Conservation (phyloP, 176 grass and related monocot species). For the Rhynchospora tenuis region DNA sequence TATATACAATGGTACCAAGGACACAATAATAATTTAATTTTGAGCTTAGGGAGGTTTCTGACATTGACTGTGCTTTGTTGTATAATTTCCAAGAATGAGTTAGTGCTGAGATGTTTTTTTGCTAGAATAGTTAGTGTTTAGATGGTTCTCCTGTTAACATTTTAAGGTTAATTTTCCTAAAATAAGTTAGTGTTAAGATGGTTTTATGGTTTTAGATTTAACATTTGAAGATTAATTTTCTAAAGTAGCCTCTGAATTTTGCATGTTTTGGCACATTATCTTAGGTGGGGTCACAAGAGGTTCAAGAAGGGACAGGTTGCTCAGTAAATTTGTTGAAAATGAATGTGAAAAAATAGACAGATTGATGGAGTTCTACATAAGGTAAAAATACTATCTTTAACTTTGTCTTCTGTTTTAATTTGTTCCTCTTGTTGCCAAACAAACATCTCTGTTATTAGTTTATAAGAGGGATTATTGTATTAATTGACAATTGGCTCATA, state of each 20-base stretch:
- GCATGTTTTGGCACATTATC: background rate
- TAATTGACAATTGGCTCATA: background rate
- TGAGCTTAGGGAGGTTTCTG: background rate
- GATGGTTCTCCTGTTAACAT: too few relatives aligned
- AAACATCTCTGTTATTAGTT: background rate
- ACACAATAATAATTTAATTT: background rate
- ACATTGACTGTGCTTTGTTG: background rate
- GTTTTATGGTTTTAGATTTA: background rate
- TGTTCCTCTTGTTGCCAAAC: conserved; percentile 1
- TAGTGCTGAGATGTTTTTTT: background rate
- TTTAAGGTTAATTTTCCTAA: background rate
- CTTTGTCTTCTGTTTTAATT: background rate
- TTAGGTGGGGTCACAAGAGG: conserved; percentile 87
- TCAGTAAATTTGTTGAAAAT: conserved; percentile 96
- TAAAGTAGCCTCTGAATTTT: background rate
- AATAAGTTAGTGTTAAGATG: background rate
- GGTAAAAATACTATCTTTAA: conserved; percentile 30
- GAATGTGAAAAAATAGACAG: conserved; percentile 97
- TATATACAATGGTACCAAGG: background rate
- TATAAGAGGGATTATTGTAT: background rate
- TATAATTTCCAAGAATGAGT: background rate
- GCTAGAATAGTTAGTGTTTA: too few relatives aligned
- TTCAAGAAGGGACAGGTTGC: conserved; percentile 78
- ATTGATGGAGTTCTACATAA: conserved; percentile 82
- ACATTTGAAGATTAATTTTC: background rate